These are phyloP conservation scores for Rhodotorula babjevae DNA, from an alignment of 768 basidiomycete species.

Conservation along the genomic window DNA sequence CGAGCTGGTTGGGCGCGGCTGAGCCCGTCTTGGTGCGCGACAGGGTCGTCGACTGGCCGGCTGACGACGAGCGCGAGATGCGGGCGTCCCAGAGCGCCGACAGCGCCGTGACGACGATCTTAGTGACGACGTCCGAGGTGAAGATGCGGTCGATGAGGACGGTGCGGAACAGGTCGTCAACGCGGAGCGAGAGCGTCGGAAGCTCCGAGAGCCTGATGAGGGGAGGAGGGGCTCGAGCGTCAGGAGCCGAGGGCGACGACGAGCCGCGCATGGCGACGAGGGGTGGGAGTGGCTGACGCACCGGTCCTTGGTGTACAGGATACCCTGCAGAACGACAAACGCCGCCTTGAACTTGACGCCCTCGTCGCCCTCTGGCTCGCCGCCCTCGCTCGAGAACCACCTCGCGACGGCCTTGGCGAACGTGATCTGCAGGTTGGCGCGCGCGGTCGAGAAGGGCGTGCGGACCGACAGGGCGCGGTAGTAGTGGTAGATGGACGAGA, in stretches of 20 bases:
- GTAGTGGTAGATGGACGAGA: conserved; percentile 74
- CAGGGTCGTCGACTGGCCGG: neutral
- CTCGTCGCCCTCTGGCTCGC: conserved; percentile 22
- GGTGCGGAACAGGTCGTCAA: conserved; percentile 57
- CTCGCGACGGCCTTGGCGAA: conserved; percentile 63
- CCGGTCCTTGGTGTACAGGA: conserved; percentile 55
- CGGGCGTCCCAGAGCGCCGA: conserved; percentile 80
- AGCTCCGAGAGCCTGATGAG: conserved; percentile 15
- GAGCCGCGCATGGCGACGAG: no score
- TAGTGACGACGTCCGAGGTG: conserved; percentile 69
- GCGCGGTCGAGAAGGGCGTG: conserved; percentile 78
- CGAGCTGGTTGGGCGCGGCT: neutral
- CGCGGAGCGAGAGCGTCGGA: conserved; percentile 52
- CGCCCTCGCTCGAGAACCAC: conserved; percentile 49
- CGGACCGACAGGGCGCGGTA: conserved; percentile 84
- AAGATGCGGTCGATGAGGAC: conserved; percentile 67
- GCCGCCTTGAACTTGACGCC: conserved; percentile 68
- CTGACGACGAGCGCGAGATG: conserved; percentile 56
- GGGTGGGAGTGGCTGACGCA: conserved; percentile 23
- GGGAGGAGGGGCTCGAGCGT: no score
- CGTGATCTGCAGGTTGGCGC: conserved; percentile 73
- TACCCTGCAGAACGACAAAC: conserved; percentile 68
- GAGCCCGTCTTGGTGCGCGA: conserved; percentile 1
- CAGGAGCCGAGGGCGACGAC: no score
- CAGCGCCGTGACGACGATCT: conserved; percentile 66